Evolutionary conservation across 2,329 filamentous ascomycete genomes (phyloP).

Genomic region (Beauveria medogensis): DNA sequence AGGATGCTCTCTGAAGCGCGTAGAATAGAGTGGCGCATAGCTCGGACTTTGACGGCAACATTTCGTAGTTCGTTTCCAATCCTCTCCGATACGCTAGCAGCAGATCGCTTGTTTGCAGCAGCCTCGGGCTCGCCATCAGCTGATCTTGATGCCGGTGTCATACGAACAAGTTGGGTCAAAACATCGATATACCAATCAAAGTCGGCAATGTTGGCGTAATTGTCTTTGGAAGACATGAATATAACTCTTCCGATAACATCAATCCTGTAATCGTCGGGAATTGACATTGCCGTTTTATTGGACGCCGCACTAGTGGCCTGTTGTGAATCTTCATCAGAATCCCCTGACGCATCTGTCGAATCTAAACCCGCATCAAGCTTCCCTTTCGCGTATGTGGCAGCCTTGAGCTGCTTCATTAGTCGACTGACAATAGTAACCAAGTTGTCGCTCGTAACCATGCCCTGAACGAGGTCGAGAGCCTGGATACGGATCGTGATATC

Average conservation of each 20-base stretch:
- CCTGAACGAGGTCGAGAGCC: constrained; percentile 82
- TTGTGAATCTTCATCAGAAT: constrained; percentile 46
- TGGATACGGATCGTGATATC: constrained; percentile 95
- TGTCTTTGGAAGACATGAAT: constrained; percentile 82
- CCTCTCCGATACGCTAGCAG: constrained; percentile 46
- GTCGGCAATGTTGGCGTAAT: constrained; percentile 76
- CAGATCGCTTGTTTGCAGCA: constrained; percentile 19
- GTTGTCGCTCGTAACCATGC: constrained; percentile 88
- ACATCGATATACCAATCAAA: constrained; percentile 98
- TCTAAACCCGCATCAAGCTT: constrained; percentile 33
- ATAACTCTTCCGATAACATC: constrained; percentile 78
- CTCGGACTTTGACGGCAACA: constrained; percentile 83
- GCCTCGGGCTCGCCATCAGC: constrained; percentile 28
- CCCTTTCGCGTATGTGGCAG: constrained; percentile 46
- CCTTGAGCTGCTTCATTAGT: constrained; percentile 77
- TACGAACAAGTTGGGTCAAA: constrained; percentile 73
- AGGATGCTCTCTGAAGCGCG: constrained; percentile 74
- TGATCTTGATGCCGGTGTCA: constrained; percentile 46
- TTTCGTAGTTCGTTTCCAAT: constrained; percentile 85
- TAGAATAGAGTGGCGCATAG: constrained; percentile 71
- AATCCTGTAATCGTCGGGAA: constrained; percentile 79
- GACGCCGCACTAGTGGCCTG: constrained; percentile 29
- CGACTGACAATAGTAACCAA: constrained; percentile 76
- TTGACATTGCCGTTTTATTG: constrained; percentile 41
- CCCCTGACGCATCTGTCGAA: constrained; percentile 33